These are phyloP conservation scores for Quercus tomentella DNA, from an alignment of 331 rosid genomes.

Conservation along the genomic window DNA sequence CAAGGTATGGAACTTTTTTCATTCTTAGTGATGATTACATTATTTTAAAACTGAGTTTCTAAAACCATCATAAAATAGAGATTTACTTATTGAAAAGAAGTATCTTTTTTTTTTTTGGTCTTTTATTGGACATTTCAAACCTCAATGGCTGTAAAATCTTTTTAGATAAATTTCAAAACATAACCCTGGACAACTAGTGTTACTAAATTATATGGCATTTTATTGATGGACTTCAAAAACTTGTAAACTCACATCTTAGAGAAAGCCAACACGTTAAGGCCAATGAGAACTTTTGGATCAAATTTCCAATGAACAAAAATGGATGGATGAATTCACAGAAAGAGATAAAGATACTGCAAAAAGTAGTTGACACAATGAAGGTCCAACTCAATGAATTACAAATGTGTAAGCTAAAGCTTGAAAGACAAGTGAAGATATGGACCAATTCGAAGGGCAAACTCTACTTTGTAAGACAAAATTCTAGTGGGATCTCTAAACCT, in stretches of 20 bases:
- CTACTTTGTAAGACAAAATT: background rate
- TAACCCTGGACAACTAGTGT: background rate
- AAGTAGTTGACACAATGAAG: no score
- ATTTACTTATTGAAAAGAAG: background rate
- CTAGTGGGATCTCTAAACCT: no score
- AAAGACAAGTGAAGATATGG: conserved; percentile 23
- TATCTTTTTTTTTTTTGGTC: no score
- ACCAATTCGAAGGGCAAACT: conserved; percentile 18
- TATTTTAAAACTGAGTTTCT: no score
- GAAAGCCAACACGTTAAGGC: conserved; percentile 50
- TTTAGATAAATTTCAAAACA: accelerated
- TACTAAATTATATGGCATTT: background rate
- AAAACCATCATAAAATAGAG: background rate
- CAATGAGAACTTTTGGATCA: background rate
- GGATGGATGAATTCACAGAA: no score
- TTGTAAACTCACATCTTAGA: conserved; percentile 13
- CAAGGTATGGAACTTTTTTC: conserved; percentile 40
- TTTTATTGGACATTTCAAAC: background rate
- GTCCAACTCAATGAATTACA: no score
- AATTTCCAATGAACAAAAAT: conserved; percentile 30
- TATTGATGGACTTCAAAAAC: background rate
- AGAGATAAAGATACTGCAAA: no score
- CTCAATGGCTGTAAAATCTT: background rate
- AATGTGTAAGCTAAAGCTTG: no score
- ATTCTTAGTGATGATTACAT: background rate